Base-by-base conservation (phyloP, 768 basidiomycete genomes). In the Pleurotus eryngii region DNA sequence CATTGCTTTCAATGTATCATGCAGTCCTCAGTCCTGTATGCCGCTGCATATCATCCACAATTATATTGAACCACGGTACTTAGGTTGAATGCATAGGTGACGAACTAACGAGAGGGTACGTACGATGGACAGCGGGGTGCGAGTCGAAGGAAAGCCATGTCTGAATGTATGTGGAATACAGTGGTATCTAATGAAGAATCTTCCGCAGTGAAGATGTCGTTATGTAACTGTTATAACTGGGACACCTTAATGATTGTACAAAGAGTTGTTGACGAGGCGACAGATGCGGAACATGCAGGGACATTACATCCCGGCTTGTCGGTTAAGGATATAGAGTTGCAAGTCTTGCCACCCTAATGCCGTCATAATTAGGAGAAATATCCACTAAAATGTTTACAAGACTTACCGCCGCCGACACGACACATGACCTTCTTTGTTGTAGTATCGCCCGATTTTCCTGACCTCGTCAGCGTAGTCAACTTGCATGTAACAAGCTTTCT, bases 351-450 rank as follows among this genome's bases (percentile, higher is more conserved):
- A 91, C 40, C 89, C 89, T 86, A 65, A 46, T 58, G 42, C 30
- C 20, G 42, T 24, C 24, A 38, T 20, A 22, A 12, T 27, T 26
- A 18, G 20, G 7, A 12, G 53, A 3, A 53, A 27, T 11, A 26
- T 14, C 12, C 37, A 30, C 22, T 24, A 15, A 50, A 55, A 9
- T 55, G 49, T 15, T 37, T 18, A 59, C 58, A 46, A 51, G 5
- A 76, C 84, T 66, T 61, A 86, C 90, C 90, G 70, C 90, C 91
- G 46, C 92, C 92, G 60, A 95, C 88, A 59, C 92, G 85, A 72
- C 89, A 92, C 87, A 95, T 89, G 27, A 95, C 92, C 72, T 92
- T 95, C 82, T 89, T 92, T 59, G 83, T 83, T 57, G 73, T 82
- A 63, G 78, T 76, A 61, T 73, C 79, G 56, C 77, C 76, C 49